phyloP scores from a whole-genome alignment of 371 early-diverging fungal species.

The Actinomucor elegans region DNA sequence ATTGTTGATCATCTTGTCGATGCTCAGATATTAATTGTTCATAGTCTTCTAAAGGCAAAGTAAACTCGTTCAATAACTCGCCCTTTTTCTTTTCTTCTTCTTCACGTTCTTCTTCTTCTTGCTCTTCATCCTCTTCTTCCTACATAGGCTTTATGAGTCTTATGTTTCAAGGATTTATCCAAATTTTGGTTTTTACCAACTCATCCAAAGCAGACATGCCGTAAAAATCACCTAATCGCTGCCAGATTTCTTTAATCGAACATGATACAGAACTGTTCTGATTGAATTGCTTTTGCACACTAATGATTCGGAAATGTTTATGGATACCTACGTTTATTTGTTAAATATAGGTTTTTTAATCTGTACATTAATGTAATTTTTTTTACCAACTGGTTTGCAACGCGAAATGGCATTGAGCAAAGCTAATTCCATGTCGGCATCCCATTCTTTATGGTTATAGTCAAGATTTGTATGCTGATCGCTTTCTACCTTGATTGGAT shows the following conservation, averaged over 20 bases:
- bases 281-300: slow-evolving; percentile 59
- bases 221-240: slow-evolving; percentile 51
- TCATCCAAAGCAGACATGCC: slow-evolving; percentile 59
- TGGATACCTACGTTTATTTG: slow-evolving; percentile 48
- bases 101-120: slow-evolving; percentile 37
- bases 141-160: slow-evolving; percentile 4
- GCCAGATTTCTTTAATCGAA: slow-evolving; percentile 56
- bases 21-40: slow-evolving; percentile 62
- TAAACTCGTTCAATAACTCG: slow-evolving; percentile 51
- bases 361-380: not conserved
- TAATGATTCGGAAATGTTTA: slow-evolving; percentile 64
- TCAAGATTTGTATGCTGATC: too few relatives aligned
- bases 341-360: not conserved
- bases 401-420: slow-evolving; percentile 55
- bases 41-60: slow-evolving; percentile 55
- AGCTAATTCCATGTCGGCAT: slow-evolving; percentile 61
- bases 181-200: slow-evolving; percentile 30
- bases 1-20: slow-evolving; percentile 45
- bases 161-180: not conserved
- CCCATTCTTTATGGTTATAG: slow-evolving; percentile 46
- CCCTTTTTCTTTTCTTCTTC: slow-evolving; percentile 28
- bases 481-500: slow-evolving; percentile 1
- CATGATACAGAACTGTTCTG: slow-evolving; percentile 45
- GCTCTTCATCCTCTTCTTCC: slow-evolving; percentile 51
- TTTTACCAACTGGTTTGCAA: slow-evolving; percentile 63